These are phyloP conservation scores for Teratosphaeria gauchensis DNA, from an alignment of 2,329 filamentous ascomycete genomes.

Conservation along the genomic window DNA sequence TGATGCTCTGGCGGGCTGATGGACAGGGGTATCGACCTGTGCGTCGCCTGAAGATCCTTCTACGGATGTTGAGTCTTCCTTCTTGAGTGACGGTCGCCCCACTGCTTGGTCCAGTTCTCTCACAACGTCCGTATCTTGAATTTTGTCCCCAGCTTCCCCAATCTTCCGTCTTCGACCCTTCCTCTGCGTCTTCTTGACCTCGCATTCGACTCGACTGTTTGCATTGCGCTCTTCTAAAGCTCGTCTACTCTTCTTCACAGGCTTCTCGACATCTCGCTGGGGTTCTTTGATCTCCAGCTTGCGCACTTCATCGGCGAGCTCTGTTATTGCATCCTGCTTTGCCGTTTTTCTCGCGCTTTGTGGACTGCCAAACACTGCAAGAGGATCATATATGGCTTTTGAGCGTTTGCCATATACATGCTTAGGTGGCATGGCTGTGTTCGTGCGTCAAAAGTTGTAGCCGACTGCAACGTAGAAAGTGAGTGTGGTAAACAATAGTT, in stretches of 20 bases:
- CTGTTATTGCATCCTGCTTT: not conserved
- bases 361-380: conserved; percentile 8
- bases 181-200: not conserved
- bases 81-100: not conserved
- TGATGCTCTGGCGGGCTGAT: not conserved
- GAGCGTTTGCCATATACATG: conserved; percentile 32
- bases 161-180: not conserved
- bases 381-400: conserved; percentile 17
- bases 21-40: not conserved
- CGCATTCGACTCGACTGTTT: not conserved
- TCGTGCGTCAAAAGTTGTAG: not conserved
- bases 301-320: not conserved
- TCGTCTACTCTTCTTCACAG: not conserved
- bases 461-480: not conserved
- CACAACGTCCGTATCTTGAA: not conserved
- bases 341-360: not conserved
- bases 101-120: not conserved
- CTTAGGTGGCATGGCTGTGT: conserved; percentile 23
- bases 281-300: not conserved
- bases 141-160: not conserved
- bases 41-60: not conserved
- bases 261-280: not conserved
- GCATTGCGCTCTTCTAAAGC: not conserved
- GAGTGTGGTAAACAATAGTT: not conserved
- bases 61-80: not conserved